A percentile compares a stretch with the other conserved stretches of the same genome.
These are phyloP conservation scores for Prunus mume DNA, from an alignment of 306 rosid species.

Conservation along the genomic window DNA sequence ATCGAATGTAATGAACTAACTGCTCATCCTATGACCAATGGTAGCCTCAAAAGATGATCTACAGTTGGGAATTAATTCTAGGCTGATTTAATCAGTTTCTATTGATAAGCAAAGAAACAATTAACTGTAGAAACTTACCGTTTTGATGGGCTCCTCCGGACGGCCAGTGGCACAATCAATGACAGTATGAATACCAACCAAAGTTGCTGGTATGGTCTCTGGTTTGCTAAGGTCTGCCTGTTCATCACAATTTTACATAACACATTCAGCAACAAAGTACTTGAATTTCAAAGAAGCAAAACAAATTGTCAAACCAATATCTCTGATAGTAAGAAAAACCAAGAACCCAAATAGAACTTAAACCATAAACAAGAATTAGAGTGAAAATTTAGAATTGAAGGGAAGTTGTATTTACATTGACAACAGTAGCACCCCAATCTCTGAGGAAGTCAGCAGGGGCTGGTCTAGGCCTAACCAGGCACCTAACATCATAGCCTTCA, in stretches of 20 bases:
- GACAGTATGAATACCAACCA: constrained; percentile 84
- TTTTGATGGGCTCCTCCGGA: constrained; percentile 92
- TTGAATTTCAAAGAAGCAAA: not conserved
- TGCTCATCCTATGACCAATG: not conserved
- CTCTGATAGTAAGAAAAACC: not conserved
- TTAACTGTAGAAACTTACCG: constrained; percentile 31
- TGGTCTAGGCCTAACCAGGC: constrained; percentile 95
- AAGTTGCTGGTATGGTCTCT: constrained; percentile 88
- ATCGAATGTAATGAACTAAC: not conserved
- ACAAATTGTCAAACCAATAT: not conserved
- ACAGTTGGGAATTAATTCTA: not conserved
- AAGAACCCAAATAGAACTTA: not conserved
- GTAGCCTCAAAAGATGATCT: not conserved
- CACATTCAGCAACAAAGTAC: not conserved
- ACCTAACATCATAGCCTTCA: constrained; percentile 91
- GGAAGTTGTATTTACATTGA: constrained; percentile 41
- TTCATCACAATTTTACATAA: constrained; percentile 11
- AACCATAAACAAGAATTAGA: not conserved
- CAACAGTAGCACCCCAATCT: constrained; percentile 97
- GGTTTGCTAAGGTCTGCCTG: constrained; percentile 93
- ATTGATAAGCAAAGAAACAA: not conserved
- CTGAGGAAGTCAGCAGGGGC: constrained; percentile 96
- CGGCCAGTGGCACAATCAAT: constrained; percentile 98
- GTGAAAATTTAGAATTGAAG: not conserved
- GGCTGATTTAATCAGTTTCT: not conserved